Percentiles rank a stretch among this genome's conserved stretches.
Conservation (phyloP, 2,329 filamentous ascomycete species). For the Ophiocordyceps camponoti-leonardi region DNA sequence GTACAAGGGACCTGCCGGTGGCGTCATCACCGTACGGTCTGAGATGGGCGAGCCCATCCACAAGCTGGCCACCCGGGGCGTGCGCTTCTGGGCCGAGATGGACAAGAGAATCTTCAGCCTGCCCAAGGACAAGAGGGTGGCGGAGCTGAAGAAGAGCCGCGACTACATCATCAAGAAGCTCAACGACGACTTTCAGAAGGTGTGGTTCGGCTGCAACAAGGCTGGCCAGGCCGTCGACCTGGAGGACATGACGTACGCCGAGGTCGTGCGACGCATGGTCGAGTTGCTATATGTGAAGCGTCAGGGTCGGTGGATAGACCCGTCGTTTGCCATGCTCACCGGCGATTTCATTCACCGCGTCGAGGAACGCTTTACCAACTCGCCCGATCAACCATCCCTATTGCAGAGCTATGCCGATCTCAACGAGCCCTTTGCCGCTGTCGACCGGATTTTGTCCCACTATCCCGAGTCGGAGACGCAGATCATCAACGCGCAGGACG, state of each 20-base stretch:
- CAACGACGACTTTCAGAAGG: conserved; percentile 92
- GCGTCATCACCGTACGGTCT: conserved; percentile 88
- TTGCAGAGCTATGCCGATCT: conserved; percentile 86
- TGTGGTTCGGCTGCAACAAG: conserved; percentile 84
- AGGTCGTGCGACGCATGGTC: conserved; percentile 74
- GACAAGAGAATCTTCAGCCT: conserved; percentile 95
- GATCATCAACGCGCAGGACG: conserved; percentile 95
- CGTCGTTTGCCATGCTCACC: conserved; percentile 64
- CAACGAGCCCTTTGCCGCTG: conserved; percentile 58
- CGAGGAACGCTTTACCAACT: conserved; percentile 84
- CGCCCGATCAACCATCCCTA: conserved; percentile 54
- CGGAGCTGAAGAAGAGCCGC: conserved; percentile 74
- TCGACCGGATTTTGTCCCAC: conserved; percentile 62
- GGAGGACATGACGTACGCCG: conserved; percentile 89
- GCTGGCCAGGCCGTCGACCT: conserved; percentile 68
- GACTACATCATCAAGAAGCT: conserved; percentile 90
- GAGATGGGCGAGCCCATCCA: conserved; percentile 99
- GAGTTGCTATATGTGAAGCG: conserved; percentile 86
- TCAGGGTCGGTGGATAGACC: conserved; percentile 81
- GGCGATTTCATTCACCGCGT: conserved; percentile 94
- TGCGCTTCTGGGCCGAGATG: conserved; percentile 97
- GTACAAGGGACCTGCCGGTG: conserved; percentile 79
- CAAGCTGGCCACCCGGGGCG: conserved; percentile 92
- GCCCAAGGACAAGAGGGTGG: conserved; percentile 83
- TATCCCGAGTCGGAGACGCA: conserved; percentile 81